Evolutionary conservation across 2,329 filamentous ascomycete species (phyloP), one percentile per base, ranked within the genome.

Genomic region (Neonectria sp.): DNA sequence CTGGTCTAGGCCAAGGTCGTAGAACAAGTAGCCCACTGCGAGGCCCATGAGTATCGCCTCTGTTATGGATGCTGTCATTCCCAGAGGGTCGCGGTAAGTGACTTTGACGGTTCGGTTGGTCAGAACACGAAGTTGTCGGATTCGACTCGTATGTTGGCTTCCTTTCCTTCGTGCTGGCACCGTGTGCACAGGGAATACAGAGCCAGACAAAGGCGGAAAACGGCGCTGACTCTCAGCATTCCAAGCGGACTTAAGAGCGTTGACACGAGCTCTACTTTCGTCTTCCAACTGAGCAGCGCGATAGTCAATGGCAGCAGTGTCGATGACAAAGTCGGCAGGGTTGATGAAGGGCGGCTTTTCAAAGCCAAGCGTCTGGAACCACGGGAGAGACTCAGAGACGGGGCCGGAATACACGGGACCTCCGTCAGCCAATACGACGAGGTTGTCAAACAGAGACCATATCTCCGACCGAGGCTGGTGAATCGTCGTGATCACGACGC

Each of bases 381-480:
- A 91, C 0, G 86, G 79, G 6, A 93, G 76, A 59, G 89, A 92
- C 5, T 85, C 83, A 3, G 82, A 77, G 25, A 86, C 84, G 2
- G 82, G 81, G 0, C 92, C 92, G 40, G 89, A 90, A 73, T 91
- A 94, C 1, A 94, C 86, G 0, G 90, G 88, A 49, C 86, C 86
- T 0, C 92, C 92, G 73, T 84, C 86, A 2, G 91, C 89, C 8
- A 95, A 78, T 8, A 94, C 83, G 15, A 93, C 83, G 12, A 94
- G 83, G 65, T 90, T 89, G 77, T 94, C 92, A 73, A 94, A 92
- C n/a, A 94, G 83, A 31, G 87, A 86, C 91, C 92, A 95, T n/a
- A 94, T 94, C 77, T 94, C 92, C 0, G 91, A 93, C 24, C 92
- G 85, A 24, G 92, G 92, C 69, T 93, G 91, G 77, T 94, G 92